These are phyloP conservation scores for Candida maesae DNA, from an alignment of 805 yeast genomes.

Conservation along the genomic window DNA sequence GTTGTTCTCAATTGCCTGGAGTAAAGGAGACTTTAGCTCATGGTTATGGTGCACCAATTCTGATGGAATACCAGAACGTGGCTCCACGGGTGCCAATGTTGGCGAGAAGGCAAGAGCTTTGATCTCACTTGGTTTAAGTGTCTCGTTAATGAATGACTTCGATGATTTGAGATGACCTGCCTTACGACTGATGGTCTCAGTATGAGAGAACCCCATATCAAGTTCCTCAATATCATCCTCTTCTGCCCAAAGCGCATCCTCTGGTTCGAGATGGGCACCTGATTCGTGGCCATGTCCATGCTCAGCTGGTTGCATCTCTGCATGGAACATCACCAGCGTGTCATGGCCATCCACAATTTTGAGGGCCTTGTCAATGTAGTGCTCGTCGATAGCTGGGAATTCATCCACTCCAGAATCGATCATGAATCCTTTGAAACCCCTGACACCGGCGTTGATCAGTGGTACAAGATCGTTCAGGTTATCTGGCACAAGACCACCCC, in stretches of 20 bases:
- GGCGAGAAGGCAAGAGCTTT: constrained; percentile 54
- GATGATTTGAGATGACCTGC: constrained; percentile 6
- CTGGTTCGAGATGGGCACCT: constrained; percentile 8
- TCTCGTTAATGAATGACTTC: constrained; percentile 9
- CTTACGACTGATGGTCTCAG: constrained; percentile 8
- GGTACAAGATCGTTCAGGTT: constrained; percentile 70
- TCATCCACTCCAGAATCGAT: constrained; percentile 97
- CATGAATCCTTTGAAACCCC: constrained; percentile 91
- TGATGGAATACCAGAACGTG: constrained; percentile 44
- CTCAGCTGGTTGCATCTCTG: constrained; percentile 68
- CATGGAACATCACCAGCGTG: constrained; percentile 87
- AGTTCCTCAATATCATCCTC: constrained; percentile 24
- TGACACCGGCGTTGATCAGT: constrained; percentile 77
- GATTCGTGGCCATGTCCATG: constrained; percentile 28
- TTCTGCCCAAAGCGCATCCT: constrained; percentile 4
- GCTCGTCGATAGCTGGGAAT: constrained; percentile 75
- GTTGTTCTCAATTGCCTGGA: constrained; percentile 40
- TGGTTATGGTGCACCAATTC: constrained; percentile 29
- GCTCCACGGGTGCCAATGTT: constrained; percentile 54
- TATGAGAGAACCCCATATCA: constrained; percentile 15
- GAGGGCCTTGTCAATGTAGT: constrained; percentile 67
- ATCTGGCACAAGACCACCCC: constrained; percentile 93
- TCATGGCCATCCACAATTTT: constrained; percentile 52
- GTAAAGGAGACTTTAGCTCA: constrained; percentile 34
- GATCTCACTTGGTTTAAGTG: constrained; percentile 47